Evolutionary conservation across 2,329 filamentous ascomycete genomes (phyloP).

Genomic region (Aspergillus sp.): DNA sequence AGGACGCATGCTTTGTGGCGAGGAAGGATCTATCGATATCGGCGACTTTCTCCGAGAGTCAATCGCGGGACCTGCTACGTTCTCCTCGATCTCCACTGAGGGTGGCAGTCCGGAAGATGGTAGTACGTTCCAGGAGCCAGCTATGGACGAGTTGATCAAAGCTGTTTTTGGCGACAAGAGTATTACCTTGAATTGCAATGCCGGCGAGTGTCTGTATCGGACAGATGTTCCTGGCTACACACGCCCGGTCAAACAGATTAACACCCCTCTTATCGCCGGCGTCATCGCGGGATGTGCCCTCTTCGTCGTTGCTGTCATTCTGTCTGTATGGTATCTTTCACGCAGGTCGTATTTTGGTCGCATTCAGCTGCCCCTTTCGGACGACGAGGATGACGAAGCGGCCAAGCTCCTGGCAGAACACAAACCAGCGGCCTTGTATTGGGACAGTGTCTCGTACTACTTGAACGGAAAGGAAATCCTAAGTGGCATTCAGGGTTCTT

Average conservation of each 20-base stretch:
- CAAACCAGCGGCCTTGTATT: slow-evolving; percentile 84
- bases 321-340: slow-evolving; percentile 84
- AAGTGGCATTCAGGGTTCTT: slow-evolving; percentile 75
- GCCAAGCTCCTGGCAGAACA: slow-evolving; percentile 87
- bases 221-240: slow-evolving; percentile 92
- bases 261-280: slow-evolving; percentile 91
- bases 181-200: slow-evolving; percentile 77
- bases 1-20: slow-evolving; percentile 90
- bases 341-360: slow-evolving; percentile 65
- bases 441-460: slow-evolving; percentile 82
- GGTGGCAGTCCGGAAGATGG: slow-evolving; percentile 63
- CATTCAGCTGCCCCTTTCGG: slow-evolving; percentile 73
- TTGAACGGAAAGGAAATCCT: slow-evolving; percentile 89
- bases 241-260: slow-evolving; percentile 88
- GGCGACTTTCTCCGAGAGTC: slow-evolving; percentile 79
- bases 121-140: slow-evolving; percentile 85
- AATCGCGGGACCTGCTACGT: slow-evolving; percentile 85
- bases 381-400: slow-evolving; percentile 85
- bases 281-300: slow-evolving; percentile 85
- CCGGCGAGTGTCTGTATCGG: slow-evolving; percentile 90
- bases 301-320: slow-evolving; percentile 83
- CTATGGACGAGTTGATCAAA: slow-evolving; percentile 87
- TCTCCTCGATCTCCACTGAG: slow-evolving; percentile 65
- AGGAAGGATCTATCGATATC: slow-evolving; percentile 87
- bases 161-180: slow-evolving; percentile 88